Base-by-base conservation (phyloP, 2,329 filamentous ascomycete genomes). In the Cladosporium austrohemisphaericum region DNA sequence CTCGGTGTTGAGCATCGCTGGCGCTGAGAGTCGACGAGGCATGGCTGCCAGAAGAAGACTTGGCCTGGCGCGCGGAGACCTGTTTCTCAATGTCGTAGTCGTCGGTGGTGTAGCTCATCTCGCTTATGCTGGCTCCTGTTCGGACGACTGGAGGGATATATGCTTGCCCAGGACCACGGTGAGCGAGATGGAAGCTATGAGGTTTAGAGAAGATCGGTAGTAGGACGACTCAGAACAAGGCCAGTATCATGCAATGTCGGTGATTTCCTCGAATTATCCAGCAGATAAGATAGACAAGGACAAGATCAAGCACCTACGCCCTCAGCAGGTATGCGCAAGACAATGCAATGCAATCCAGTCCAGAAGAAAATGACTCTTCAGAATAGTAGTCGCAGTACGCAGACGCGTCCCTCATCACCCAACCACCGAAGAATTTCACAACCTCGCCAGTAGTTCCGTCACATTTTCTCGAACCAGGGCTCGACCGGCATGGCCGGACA, bases 81-180 rank as follows among this genome's bases (percentile, higher is more conserved):
- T 46, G 43, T 36, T 46, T 46, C 26, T 46, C 43, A 46, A 46
- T 35, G 32, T 46, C 43, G 43, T 46, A 36, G 43, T 46, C 43
- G 43, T 46, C 32, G 43, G 31, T 46, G 43, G 32, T 46, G 43
- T 46, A 46, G 43, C 43, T 46, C 43, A 46, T 46, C 43, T 46
- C 43, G 43, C 43, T 36, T 46, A 46, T 46, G 43, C 43, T 46
- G 43, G 43, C 43, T 46, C 43, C 43, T 46, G 43, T n/a, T 46
- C 32, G 43, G 43, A 46, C 43, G 43, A 46, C 43, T 36, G 18
- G 43, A 43, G 40, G 40, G 40, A 32, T 43, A 31, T 23, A 32
- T 19, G 19, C 16, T 46, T 46, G 43, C 32, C 43, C 43, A 46
- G 43, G 43, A 46, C 43, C 43, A 46, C 43, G 43, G 43, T 46